Evolutionary conservation across 1,284 basidiomycete species (phyloP).

Genomic region (Puccinia coronata): DNA sequence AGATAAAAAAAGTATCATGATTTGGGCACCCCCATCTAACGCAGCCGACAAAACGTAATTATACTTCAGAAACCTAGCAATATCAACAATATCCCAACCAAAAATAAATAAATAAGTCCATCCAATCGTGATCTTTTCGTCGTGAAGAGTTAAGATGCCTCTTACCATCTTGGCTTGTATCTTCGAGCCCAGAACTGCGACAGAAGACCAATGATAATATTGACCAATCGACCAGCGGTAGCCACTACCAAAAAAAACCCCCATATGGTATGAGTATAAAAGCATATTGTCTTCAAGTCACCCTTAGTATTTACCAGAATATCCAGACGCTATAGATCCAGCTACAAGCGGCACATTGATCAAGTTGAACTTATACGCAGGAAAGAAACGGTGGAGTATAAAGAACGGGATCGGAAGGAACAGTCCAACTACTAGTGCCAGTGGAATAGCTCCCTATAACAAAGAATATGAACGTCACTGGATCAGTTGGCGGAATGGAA

Average conservation of each 20-base stretch:
- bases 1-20: constrained; percentile 28
- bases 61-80: constrained; percentile 34
- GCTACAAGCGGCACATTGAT: constrained; percentile 35
- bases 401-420: constrained; percentile 42
- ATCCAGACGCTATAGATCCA: constrained; percentile 17
- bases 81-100: not conserved
- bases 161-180: constrained; percentile 42
- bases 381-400: constrained; percentile 5
- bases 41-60: constrained; percentile 48
- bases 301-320: constrained; percentile 20
- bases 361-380: not conserved
- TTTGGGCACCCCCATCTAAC: constrained; percentile 44
- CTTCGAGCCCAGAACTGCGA: constrained; percentile 47
- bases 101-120: not conserved
- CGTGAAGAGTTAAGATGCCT: not conserved
- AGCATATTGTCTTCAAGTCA: not conserved
- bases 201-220: constrained; percentile 34
- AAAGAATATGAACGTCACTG: not conserved
- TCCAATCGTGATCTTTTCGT: too few relatives aligned
- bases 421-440: constrained; percentile 21
- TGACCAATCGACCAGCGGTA: constrained; percentile 40
- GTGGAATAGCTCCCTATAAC: constrained; percentile 41
- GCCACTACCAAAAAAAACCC: constrained; percentile 12
- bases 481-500: not conserved
- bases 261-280: too few relatives aligned